Evolutionary conservation across 2,329 filamentous ascomycete genomes (phyloP), one percentile per base, ranked within the genome.

Genomic region (Ophiocordyceps camponoti-saundersi): DNA sequence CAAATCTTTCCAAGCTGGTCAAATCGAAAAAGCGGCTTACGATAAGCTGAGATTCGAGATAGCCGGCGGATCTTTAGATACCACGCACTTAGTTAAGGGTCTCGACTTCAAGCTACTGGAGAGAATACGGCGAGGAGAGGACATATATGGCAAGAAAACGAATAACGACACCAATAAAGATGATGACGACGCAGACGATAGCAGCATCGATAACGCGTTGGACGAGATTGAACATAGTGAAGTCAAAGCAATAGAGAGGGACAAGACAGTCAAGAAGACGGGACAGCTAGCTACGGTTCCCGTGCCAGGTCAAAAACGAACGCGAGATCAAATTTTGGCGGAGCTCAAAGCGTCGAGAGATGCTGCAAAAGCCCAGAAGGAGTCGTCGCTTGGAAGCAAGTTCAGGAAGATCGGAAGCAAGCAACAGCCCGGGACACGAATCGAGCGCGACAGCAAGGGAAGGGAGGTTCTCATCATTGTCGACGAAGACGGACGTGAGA

Each of bases 61-160:
- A 47, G 77, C 86, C 1, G 89, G 88, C 3, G 90, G 89, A 8
- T 84, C 94, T 60, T 65, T 89, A 21, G 69, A 69, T 15, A 86
- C 79, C 55, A 94, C 88, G 15, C 87, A 95, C 69, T 65, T 95
- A 53, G 82, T 96, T 44, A 96, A 95, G 59, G 92, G 92, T 0
- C 65, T 98, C 45, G 92, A 98, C 63, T 84, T 87, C 60, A 83
- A 84, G 61, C 68, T 96, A 13, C 67, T 89, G 26, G 77, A 84
- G 60, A 72, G 80, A 53, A 72, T 84, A 49, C 73, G 74, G 50
- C 73, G 72, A 47, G 85, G 83, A 40, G 84, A 88, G 60, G 67
- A 89, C 61, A 72, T 86, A 1, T 73, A 70, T 53, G 61, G 57
- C n/a, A 62, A 65, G 8, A 57, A 56, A 10, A 55, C 61, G 11